Evolutionary conservation across 805 yeast genomes (phyloP).

Genomic region (Tanozyma kutaoensis): DNA sequence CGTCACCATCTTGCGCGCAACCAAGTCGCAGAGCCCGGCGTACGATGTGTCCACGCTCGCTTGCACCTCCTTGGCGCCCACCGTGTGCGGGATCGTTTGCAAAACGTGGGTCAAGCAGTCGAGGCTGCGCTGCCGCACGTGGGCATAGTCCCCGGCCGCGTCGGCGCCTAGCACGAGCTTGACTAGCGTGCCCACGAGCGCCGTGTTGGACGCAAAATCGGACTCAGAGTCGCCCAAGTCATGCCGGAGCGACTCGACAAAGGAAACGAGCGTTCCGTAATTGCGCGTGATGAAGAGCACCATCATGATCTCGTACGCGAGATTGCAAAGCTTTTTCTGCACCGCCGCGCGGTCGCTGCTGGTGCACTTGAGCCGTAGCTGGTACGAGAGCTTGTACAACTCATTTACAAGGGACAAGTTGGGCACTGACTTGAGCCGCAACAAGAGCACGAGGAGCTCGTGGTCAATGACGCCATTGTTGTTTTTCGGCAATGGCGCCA

Average conservation of each 20-base stretch:
- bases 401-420: slow-evolving; percentile 21
- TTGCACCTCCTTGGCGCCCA: slow-evolving; percentile 2
- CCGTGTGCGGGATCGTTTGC: slow-evolving; percentile 4
- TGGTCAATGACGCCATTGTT: slow-evolving; percentile 14
- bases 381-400: slow-evolving; percentile 28
- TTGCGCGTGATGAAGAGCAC: slow-evolving; percentile 17
- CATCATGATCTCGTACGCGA: slow-evolving; percentile 20
- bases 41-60: slow-evolving; percentile 3
- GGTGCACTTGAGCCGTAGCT: too few relatives aligned
- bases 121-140: too few relatives aligned
- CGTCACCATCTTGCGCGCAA: slow-evolving; percentile 10
- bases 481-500: slow-evolving; percentile 25
- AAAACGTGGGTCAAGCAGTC: slow-evolving; percentile 5
- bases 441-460: slow-evolving; percentile 4
- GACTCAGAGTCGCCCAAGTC: too few relatives aligned
- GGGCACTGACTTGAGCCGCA: background rate
- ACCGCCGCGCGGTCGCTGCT: too few relatives aligned
- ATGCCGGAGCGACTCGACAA: slow-evolving; percentile 9
- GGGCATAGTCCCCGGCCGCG: too few relatives aligned
- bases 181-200: too few relatives aligned
- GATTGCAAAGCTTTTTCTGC: slow-evolving; percentile 11
- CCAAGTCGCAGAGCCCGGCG: slow-evolving; percentile 5
- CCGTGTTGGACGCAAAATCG: too few relatives aligned
- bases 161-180: too few relatives aligned
- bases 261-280: slow-evolving; percentile 13